Base-by-base conservation (phyloP, 331 rosid genomes). In the Acacia concinna region DNA sequence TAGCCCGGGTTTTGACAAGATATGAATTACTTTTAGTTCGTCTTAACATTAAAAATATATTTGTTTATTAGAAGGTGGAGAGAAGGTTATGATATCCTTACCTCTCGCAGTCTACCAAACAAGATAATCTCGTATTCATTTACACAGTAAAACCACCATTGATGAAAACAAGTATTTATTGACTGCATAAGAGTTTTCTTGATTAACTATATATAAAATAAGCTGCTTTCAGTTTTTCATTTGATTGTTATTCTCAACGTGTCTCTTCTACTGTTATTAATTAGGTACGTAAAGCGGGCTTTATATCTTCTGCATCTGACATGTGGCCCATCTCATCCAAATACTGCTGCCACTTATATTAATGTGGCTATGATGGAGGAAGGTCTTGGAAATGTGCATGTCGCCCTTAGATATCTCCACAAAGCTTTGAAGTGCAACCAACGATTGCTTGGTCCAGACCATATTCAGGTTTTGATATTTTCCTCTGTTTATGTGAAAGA, bases 311-410 rank as follows among this genome's bases (percentile, higher is more conserved):
- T 96, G 83, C 99, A 93, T 84, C 91, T 96, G 83, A 93, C 99
- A 37, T 96, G 99, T 63, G 99, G 99, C 15, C 93, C 97, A 72
- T 96, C 99, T 81, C 99, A 96, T 88, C 99, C 99, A 72, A 96
- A 96, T 88, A 96, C 97, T 79, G 99, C 99, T 68, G 99, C 99
- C 27, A 93, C 99, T 64, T 96, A 96, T 87, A 96, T 96, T 80
- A 96, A 96, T 80, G 97, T 96, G 86, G 99, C 99, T 78, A 93
- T 96, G 99, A 96, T 96, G 99, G 99, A 96, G 86, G 99, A 93
- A 87, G 98, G 99, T 76, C 90, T 93, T 31, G 99, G 98, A 79
- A 96, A 96, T 85, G 98, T 96, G 71, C 94, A 96, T 68, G 85
- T 96, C 84, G 99, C 99, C 85, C 97, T 93, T 28, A 85, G 99